Base-by-base conservation (phyloP, 495 filamentous ascomycete species). In the Neurospora sp. region DNA sequence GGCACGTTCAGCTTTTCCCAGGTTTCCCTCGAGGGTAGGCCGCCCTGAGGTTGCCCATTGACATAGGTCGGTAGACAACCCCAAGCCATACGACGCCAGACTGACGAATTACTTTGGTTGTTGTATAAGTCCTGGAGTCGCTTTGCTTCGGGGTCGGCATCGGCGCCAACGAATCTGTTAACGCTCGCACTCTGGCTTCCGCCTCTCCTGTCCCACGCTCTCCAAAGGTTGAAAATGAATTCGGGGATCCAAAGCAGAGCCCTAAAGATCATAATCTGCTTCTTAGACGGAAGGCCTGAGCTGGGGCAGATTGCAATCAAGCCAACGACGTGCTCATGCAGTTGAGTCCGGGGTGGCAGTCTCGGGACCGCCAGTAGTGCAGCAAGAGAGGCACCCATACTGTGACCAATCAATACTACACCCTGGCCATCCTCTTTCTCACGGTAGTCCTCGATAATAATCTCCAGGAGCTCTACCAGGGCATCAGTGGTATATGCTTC, bases 101-200 rank as follows among this genome's bases (percentile, higher is more conserved):
- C 93, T 0, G 91, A 84, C 0, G 93, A 93, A 74, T 83, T 86
- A 73, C 91, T 95, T 77, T 97, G 93, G 70, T 86, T 85, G 80
- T 98, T 98, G 83, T 91, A 98, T 31, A 89, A 88, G 37, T 91
- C 79, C 80, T 98, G 95, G 42, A 97, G 84, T 72, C 87, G 88
- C 78, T 91, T 92, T 2, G 91, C 88, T 77, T 94, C 92, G 3
- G 83, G 77, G 48, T 95, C 92, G 12, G 93, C 93, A 73, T 88
- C 84, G 16, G 82, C 80, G 5, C 94, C 95, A 14, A 94, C 91
- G 78, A 97, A 93, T 31, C 95, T 87, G 40, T 79, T 84, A 59
- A 98, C 93, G 73, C 93, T 97, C 27, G 86, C 83, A 74, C 94
- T 97, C 27, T 93, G 78, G 0, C 86, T 80, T 4, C 95, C 95